Base-by-base conservation (phyloP, 768 basidiomycete species). In the Tulasnella sp. region DNA sequence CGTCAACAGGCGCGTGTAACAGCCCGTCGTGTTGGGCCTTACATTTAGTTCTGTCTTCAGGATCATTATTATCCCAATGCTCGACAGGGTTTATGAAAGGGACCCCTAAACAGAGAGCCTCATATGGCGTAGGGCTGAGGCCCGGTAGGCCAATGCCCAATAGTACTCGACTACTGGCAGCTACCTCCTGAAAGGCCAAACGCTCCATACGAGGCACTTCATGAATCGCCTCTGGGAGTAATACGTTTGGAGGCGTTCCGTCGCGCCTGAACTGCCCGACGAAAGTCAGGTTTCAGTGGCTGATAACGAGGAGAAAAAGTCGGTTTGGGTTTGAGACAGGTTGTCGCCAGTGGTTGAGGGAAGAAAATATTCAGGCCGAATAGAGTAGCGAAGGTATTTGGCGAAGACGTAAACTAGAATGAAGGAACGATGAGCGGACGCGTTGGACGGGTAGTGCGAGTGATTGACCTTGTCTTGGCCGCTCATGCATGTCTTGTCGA, bases 141-240 rank as follows among this genome's bases (percentile, higher is more conserved):
- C 77, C 77, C 5, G 82, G 82, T 18, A 81, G 46, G 2, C 82
- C 82, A 4, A 81, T 76, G 31, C 82, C 82, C n/a, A 82, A 41
- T 24, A 82, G 75, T n/a, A 77, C 82, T 64, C 74, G 42, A 22
- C 78, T 79, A 31, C 74, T 75, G 22, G 77, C 46, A 22, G 80
- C 48, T 22, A 80, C 46, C 24, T 42, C 31, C 16, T 75, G 44
- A 58, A 79, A 81, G 37, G 72, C 60, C 79, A 41, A 41, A 40
- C 50, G 54, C n/a, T 58, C 37, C 44, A 80, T 77, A 2, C 41
- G 34, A 44, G 58, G 74, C 24, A 64, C 37, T 74, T 72, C 60
- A 31, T 76, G 22, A 20, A 80, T 76, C 14, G 58, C 73, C 31
- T 58, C 34, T 18, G 80, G 77, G 31, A 28, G 73, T 31, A n/a